Percentiles rank a stretch among this genome's conserved stretches.
Conservation (phyloP, 139 green algal species). For the Penium margaritaceum region DNA sequence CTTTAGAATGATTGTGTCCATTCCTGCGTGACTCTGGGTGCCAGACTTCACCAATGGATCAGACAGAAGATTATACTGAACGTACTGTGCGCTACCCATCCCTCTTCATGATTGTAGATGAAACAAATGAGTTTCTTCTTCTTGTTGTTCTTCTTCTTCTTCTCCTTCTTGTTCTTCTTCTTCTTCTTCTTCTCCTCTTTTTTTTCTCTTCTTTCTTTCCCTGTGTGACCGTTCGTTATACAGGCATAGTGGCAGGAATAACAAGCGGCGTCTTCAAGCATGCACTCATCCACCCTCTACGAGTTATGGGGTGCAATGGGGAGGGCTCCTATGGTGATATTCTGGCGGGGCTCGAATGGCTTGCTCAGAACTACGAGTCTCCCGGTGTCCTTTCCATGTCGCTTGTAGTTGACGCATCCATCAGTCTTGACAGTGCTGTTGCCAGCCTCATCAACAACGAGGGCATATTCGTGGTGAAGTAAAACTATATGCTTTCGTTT, state of each 20-base stretch:
- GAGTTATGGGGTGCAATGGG: slow-evolving; percentile 16
- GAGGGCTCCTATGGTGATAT: slow-evolving; percentile 9
- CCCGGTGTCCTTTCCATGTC: slow-evolving; percentile 29
- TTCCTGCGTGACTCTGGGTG: too few species aligned
- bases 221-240: background rate
- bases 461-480: slow-evolving; percentile 23
- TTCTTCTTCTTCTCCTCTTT: too few species aligned
- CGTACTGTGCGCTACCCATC: too few species aligned
- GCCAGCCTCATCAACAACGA: slow-evolving; percentile 8
- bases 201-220: too few species aligned
- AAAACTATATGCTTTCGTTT: too few species aligned
- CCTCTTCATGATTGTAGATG: too few species aligned
- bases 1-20: too few species aligned
- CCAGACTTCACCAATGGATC: too few species aligned
- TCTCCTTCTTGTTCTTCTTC: too few species aligned
- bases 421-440: slow-evolving; percentile 21
- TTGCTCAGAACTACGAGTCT: background rate
- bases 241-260: slow-evolving; percentile 8
- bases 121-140: too few species aligned
- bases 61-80: too few species aligned
- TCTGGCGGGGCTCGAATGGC: slow-evolving; percentile 25
- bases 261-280: slow-evolving; percentile 7
- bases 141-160: too few species aligned
- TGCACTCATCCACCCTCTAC: slow-evolving; percentile 19
- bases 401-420: slow-evolving; percentile 2